Percentiles rank a stretch among this genome's conserved stretches.
phyloP scores from a whole-genome alignment of 345 rosid genomes.

The Moringa oleifera region DNA sequence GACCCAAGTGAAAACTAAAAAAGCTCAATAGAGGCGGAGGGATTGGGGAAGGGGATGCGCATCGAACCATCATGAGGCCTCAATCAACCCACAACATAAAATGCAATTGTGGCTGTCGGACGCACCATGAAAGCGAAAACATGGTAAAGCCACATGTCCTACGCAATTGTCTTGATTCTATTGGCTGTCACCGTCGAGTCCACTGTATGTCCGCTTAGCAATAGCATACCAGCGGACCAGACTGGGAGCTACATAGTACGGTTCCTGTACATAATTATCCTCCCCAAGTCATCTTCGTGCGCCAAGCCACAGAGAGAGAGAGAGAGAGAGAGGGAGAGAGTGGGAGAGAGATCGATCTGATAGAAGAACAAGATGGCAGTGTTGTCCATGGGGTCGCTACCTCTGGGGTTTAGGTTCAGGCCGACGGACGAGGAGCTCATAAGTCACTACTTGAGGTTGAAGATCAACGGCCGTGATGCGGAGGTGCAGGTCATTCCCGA shows the following conservation, averaged over 20 bases:
- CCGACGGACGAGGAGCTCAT: slow-evolving; percentile 94
- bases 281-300: neutral
- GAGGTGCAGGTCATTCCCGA: slow-evolving; percentile 78
- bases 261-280: neutral
- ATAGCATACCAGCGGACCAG: too few species aligned
- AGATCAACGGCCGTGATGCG: slow-evolving; percentile 82
- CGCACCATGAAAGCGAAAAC: too few species aligned
- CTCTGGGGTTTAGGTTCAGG: slow-evolving; percentile 81
- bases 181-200: neutral
- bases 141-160: neutral
- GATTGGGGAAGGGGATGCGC: too few species aligned
- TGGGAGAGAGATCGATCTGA: too few species aligned
- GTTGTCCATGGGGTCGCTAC: slow-evolving; percentile 53
- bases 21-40: too few species aligned
- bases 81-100: too few species aligned
- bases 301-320: too few species aligned
- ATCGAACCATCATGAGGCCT: too few species aligned
- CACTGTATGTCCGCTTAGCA: too few species aligned
- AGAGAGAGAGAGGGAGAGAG: too few species aligned
- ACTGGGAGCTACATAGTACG: neutral
- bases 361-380: slow-evolving; percentile 24
- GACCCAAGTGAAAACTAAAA: too few species aligned
- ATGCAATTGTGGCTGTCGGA: neutral
- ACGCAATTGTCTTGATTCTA: neutral
- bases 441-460: slow-evolving; percentile 70